A percentile compares a stretch with the other conserved stretches of the same genome.
Evolutionary conservation across 768 basidiomycete genomes (phyloP).

Genomic region (Boletus sensibilis): DNA sequence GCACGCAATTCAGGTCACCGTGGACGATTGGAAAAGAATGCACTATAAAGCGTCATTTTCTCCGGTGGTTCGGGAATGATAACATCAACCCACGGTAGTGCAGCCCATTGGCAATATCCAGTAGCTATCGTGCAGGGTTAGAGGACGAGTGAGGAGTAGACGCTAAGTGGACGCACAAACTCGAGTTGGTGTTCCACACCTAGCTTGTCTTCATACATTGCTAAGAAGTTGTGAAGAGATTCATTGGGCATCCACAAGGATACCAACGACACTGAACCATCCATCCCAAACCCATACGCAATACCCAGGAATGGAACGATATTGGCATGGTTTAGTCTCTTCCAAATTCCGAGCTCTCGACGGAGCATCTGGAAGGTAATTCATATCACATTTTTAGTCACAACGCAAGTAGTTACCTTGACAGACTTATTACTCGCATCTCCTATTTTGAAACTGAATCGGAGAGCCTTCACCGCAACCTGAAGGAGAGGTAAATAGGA

Average conservation of each 20-base stretch:
- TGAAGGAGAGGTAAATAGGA: neutral
- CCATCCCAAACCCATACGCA: slow-evolving; percentile 23
- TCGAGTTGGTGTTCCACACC: slow-evolving; percentile 1
- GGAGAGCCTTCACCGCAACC: slow-evolving; percentile 27
- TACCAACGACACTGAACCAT: slow-evolving; percentile 25
- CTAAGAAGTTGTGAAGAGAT: slow-evolving; percentile 18
- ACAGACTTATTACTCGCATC: neutral
- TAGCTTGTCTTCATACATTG: slow-evolving; percentile 2
- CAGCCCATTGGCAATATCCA: slow-evolving; percentile 15
- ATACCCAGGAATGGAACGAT: slow-evolving; percentile 25
- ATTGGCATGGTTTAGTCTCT: slow-evolving; percentile 22
- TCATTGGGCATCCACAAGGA: slow-evolving; percentile 33
- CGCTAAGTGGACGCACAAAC: slow-evolving; percentile 14
- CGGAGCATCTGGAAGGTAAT: slow-evolving; percentile 15
- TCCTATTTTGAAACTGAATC: slow-evolving; percentile 2
- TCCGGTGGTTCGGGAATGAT: neutral
- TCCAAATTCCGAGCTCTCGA: slow-evolving; percentile 33
- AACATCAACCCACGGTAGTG: slow-evolving; percentile 5
- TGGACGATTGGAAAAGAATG: slow-evolving; percentile 19
- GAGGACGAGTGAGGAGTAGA: slow-evolving; percentile 12
- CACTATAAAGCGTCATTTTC: neutral
- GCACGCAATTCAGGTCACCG: slow-evolving; percentile 21
- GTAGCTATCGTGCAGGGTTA: slow-evolving; percentile 19
- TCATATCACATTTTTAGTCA: neutral
- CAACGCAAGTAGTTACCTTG: neutral